Evolutionary conservation across 225 moss, liverwort and hornwort species (phyloP), one percentile per base, ranked within the genome.

Genomic region (Thuidium tamariscinum): DNA sequence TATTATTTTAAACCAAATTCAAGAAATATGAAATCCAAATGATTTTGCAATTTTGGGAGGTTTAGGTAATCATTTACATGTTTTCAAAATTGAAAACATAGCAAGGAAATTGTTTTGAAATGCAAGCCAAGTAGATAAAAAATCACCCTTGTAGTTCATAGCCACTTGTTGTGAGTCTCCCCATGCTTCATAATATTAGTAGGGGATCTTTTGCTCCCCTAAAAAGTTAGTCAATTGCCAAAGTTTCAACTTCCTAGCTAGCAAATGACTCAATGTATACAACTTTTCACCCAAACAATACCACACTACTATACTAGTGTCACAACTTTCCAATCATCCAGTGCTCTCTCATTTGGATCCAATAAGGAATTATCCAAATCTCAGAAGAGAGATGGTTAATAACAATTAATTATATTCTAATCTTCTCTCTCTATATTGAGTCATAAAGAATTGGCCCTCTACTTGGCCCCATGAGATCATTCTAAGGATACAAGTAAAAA

Each of bases 111-210:
- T 63, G 34, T 63, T 63, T 63, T 8, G 51, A 52, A 13, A n/a
- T 51, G 51, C 2, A n/a, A 22, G 2, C 21, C 8, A n/a, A n/a
- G 14, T 51, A 2, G 1, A 74, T 51, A 1, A 5, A 74, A 46
- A 51, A 12, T 21, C 22, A 22, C 5, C 8, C 13, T 8, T 13
- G 1, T 32, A 20, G 8, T 10, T 34, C 21, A 13, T 34, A 51
- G 5, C 5, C 21, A 51, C 34, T 34, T 49, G 2, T 15, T 30
- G 7, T 18, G 10, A 73, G 11, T 19, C 10, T 19, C 18, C 6
- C 17, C 0, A 72, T 0, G 9, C 10, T 29, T 41, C 1, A 42
- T n/a, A n/a, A n/a, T n/a, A n/a, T n/a, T n/a, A n/a, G n/a, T n/a
- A n/a, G n/a, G n/a, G n/a, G n/a, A n/a, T n/a, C n/a, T n/a, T n/a